Evolutionary conservation across 371 early-diverging fungal species (phyloP), one percentile per base, ranked within the genome.

Genomic region (Conidiobolus incongruus): DNA sequence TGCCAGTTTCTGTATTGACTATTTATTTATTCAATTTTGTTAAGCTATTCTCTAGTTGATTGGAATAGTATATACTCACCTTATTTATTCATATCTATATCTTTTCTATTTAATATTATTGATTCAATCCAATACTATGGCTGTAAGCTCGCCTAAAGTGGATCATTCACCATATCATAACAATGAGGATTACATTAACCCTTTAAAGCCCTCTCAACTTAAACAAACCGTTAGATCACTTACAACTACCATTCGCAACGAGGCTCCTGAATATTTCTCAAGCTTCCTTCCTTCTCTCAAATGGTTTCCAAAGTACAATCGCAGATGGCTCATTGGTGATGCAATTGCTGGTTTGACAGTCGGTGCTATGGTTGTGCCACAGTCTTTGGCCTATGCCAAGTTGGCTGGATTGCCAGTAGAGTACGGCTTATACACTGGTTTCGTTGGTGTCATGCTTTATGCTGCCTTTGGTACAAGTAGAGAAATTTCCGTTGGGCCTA

Each of bases 401-500:
- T 57, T 91, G 2, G 89, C 87, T 0, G 63, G 62, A n/a, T 56
- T 91, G 20, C 81, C 86, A 16, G 68, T 78, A 30, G 66, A 81
- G 44, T 81, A 73, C 55, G 92, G 92, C 0, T 65, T 91, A 13
- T 91, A 91, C 60, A 74, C 84, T 35, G 66, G 78, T 39, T 77
- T 84, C 52, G 56, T 82, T 23, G 85, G 91, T 22, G 63, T 70
- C 10, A 55, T 78, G 23, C 40, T 83, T 15, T 87, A 89, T 55
- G 65, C 70, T 40, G 52, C 82, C 42, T 69, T 85, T 50, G 86
- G 81, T 13, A 85, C 90, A 0, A 72, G 77, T 26, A 81, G 83
- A 53, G 88, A 85, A 46, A 67, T 82, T 32, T 81, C 82, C 12
- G 76, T 87, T 36, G 88, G 91, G 16, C 74, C 87, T 1, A 82